Evolutionary conservation across 1,284 basidiomycete species (phyloP).

Genomic region (Pseudozyma tsukubaensis): DNA sequence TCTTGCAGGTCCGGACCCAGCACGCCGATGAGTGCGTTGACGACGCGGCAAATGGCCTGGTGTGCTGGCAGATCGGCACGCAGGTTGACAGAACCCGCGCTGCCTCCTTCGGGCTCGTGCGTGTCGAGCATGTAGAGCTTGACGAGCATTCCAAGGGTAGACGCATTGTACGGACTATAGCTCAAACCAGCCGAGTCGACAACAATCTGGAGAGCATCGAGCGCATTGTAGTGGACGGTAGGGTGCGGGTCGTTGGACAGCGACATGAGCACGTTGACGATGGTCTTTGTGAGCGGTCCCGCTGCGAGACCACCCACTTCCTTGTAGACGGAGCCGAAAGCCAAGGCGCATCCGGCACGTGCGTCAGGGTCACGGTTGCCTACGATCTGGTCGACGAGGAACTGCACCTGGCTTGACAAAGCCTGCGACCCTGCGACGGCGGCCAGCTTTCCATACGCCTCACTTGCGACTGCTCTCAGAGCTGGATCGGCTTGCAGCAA

Average conservation of each 20-base stretch:
- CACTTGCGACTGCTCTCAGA: conserved; percentile 84
- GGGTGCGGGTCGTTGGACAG: conserved; percentile 96
- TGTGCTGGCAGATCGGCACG: conserved; percentile 91
- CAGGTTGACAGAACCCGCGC: conserved; percentile 79
- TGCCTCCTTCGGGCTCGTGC: conserved; percentile 94
- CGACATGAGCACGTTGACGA: conserved; percentile 94
- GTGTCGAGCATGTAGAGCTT: conserved; percentile 90
- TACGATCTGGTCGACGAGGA: conserved; percentile 94
- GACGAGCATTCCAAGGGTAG: conserved; percentile 89
- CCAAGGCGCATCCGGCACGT: conserved; percentile 91
- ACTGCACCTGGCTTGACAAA: conserved; percentile 88
- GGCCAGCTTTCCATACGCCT: conserved; percentile 88
- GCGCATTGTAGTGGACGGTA: conserved; percentile 91
- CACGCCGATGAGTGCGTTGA: conserved; percentile 91
- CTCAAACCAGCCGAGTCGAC: conserved; percentile 91
- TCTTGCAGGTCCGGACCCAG: conserved; percentile 96
- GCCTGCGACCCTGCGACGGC: conserved; percentile 86
- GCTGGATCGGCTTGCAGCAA: conserved; percentile 83
- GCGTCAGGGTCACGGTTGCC: conserved; percentile 92
- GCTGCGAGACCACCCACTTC: conserved; percentile 93
- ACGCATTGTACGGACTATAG: conserved; percentile 87
- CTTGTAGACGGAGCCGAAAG: conserved; percentile 92
- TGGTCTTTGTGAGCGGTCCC: conserved; percentile 92
- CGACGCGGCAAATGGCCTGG: conserved; percentile 88
- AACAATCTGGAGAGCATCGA: conserved; percentile 85